Evolutionary conservation across 2,329 filamentous ascomycete genomes (phyloP).

Genomic region (Hypoxylon sp.): DNA sequence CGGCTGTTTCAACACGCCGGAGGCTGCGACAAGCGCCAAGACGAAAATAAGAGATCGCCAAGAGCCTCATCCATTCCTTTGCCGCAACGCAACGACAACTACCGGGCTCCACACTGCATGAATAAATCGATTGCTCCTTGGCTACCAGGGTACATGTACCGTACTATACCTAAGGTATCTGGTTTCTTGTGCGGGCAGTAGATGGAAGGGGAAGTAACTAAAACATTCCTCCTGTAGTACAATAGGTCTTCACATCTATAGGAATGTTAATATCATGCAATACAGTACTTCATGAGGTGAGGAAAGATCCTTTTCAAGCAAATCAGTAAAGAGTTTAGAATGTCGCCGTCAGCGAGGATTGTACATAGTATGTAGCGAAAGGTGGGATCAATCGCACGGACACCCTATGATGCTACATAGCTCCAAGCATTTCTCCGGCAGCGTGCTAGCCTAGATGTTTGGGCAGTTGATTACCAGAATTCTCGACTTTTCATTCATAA

Average conservation of each 20-base stretch:
- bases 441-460: neutral
- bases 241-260: neutral
- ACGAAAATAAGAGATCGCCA: slow-evolving; percentile 29
- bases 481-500: neutral
- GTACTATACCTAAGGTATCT: neutral
- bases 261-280: neutral
- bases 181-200: slow-evolving; percentile 1
- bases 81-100: slow-evolving; percentile 14
- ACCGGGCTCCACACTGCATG: slow-evolving; percentile 25
- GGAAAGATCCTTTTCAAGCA: neutral
- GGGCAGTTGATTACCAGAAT: neutral
- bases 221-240: neutral
- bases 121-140: slow-evolving; percentile 3
- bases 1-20: slow-evolving; percentile 34
- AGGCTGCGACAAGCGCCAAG: slow-evolving; percentile 40
- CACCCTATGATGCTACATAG: neutral
- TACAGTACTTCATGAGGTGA: neutral
- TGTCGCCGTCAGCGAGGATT: neutral
- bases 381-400: neutral
- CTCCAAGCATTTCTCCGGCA: neutral
- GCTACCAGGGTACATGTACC: too few species aligned
- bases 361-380: neutral
- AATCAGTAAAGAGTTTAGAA: neutral
- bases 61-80: slow-evolving; percentile 31
- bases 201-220: neutral